A percentile compares a stretch with the other conserved stretches of the same genome.
Evolutionary conservation across 331 rosid genomes (phyloP).

Genomic region (Malus hybrid): DNA sequence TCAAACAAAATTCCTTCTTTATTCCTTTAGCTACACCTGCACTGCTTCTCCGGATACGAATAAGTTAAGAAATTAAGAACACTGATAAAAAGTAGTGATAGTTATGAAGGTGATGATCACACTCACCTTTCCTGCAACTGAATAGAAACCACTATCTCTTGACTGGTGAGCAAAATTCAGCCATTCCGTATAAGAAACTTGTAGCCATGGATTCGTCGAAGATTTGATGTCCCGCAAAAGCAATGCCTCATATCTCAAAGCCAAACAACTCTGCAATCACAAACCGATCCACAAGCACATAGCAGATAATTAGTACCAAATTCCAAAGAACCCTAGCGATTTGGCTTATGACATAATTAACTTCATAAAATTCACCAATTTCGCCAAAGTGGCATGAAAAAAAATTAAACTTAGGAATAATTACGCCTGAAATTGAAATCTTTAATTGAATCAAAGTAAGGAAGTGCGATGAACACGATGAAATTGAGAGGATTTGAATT

Average conservation of each 20-base stretch:
- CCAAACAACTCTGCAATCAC: slow-evolving; percentile 65
- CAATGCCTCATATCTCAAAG: slow-evolving; percentile 82
- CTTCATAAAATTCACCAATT: not conserved
- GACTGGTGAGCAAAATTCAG: slow-evolving; percentile 57
- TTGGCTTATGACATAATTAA: too few species aligned
- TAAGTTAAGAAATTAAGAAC: not conserved
- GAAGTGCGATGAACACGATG: not conserved
- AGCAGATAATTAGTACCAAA: too few species aligned
- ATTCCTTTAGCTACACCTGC: not conserved
- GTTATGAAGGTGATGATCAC: slow-evolving; percentile 1
- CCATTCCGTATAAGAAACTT: slow-evolving; percentile 63
- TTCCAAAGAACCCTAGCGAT: too few species aligned
- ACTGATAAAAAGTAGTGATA: not conserved
- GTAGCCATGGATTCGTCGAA: slow-evolving; percentile 37
- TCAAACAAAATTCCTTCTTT: not conserved
- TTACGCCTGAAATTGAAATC: not conserved
- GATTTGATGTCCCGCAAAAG: slow-evolving; percentile 51
- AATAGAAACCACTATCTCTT: slow-evolving; percentile 42
- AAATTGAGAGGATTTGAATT: not conserved
- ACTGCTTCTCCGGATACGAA: not conserved
- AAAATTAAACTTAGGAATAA: not conserved
- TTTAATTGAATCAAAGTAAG: not conserved
- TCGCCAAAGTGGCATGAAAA: not conserved
- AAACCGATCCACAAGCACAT: not conserved
- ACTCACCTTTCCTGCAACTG: slow-evolving; percentile 24